Conservation (phyloP, 2,329 filamentous ascomycete genomes). For the Exserohilum turcica region DNA sequence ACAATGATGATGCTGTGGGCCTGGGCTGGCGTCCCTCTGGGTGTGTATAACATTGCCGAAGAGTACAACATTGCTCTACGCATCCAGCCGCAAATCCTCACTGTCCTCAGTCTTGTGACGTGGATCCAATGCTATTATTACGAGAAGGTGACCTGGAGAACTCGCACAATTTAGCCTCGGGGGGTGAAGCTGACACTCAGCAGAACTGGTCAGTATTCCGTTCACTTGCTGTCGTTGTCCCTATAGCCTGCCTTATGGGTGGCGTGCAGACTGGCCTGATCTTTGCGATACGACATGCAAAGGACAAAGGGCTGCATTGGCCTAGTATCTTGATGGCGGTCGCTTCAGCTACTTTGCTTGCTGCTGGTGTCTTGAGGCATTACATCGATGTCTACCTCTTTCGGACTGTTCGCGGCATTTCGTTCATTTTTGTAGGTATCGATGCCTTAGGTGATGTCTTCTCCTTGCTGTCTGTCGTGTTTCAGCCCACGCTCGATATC, state of each 20-base stretch:
- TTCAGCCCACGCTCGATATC: conserved; percentile 63
- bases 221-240: conserved; percentile 56
- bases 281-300: conserved; percentile 58
- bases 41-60: conserved; percentile 63
- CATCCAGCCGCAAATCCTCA: conserved; percentile 63
- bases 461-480: conserved; percentile 68
- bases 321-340: conserved; percentile 70
- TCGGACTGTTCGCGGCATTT: conserved; percentile 71
- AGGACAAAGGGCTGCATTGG: conserved; percentile 58
- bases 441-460: conserved; percentile 72
- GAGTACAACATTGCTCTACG: conserved; percentile 59
- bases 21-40: conserved; percentile 69
- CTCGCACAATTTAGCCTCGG: too few species aligned
- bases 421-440: conserved; percentile 72
- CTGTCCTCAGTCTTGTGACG: conserved; percentile 57
- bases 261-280: conserved; percentile 65
- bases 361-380: conserved; percentile 68
- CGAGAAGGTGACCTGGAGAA: conserved; percentile 42
- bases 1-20: conserved; percentile 77
- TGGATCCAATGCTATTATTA: conserved; percentile 64
- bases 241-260: conserved; percentile 62
- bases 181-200: neutral
- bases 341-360: conserved; percentile 66
- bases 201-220: conserved; percentile 60
- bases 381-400: conserved; percentile 72